Evolutionary conservation across 305 asterid species (phyloP).

Genomic region (Nicotiana rustica): DNA sequence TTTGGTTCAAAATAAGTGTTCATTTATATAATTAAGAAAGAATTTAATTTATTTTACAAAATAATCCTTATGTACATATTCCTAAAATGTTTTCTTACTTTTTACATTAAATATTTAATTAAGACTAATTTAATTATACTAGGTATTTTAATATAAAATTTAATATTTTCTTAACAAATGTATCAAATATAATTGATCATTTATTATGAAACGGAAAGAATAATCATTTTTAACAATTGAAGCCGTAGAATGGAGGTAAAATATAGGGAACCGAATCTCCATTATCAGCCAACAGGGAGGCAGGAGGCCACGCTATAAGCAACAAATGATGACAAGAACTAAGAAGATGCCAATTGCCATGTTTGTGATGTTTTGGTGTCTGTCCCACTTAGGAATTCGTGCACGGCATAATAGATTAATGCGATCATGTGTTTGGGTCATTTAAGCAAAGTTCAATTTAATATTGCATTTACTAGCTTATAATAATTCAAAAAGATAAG

Average conservation of each 20-base stretch:
- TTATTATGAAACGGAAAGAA: too few species aligned
- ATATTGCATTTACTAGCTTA: not conserved
- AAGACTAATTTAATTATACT: too few species aligned
- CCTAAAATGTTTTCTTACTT: too few species aligned
- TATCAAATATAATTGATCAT: too few species aligned
- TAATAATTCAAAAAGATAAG: not conserved
- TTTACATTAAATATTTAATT: too few species aligned
- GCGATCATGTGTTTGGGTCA: constrained; percentile 24
- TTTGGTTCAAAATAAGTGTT: too few species aligned
- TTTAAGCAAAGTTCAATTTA: not conserved
- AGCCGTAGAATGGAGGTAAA: not conserved
- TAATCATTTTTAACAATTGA: not conserved
- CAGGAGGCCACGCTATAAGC: constrained; percentile 7
- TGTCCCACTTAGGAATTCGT: constrained; percentile 24
- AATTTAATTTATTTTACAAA: too few species aligned
- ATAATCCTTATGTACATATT: too few species aligned
- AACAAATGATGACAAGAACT: constrained; percentile 29
- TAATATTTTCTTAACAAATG: too few species aligned
- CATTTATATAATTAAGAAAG: too few species aligned
- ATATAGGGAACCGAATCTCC: not conserved
- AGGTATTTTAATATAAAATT: too few species aligned
- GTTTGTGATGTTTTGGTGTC: not conserved
- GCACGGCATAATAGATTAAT: not conserved
- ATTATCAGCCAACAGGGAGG: not conserved
- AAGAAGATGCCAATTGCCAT: constrained; percentile 31